These are phyloP conservation scores for Sporisorium scitamineum DNA, from an alignment of 1,284 basidiomycete species.

Conservation along the genomic window DNA sequence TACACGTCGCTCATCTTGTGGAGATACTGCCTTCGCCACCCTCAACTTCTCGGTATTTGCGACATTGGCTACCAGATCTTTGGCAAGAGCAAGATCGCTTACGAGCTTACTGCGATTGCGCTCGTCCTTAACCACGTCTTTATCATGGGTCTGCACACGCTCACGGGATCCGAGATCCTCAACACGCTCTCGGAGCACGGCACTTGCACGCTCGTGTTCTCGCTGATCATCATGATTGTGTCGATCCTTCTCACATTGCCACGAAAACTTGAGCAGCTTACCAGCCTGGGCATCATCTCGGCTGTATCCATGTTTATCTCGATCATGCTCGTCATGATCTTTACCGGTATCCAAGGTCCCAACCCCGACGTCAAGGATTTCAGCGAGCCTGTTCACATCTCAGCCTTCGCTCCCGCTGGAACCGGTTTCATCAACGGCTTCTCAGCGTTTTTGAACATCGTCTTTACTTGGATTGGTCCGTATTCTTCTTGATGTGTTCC, in stretches of 20 bases:
- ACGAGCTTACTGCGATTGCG: conserved; percentile 70
- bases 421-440: conserved; percentile 75
- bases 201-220: conserved; percentile 75
- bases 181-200: conserved; percentile 76
- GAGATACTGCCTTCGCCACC: conserved; percentile 76
- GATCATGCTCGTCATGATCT: conserved; percentile 58
- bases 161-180: conserved; percentile 70
- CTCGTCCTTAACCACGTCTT: conserved; percentile 65
- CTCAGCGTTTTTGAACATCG: conserved; percentile 71
- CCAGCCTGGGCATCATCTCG: conserved; percentile 59
- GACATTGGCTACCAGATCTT: conserved; percentile 76
- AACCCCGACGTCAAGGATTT: conserved; percentile 45
- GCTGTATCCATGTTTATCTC: conserved; percentile 62
- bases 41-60: conserved; percentile 74
- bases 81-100: conserved; percentile 72
- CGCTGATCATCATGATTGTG: conserved; percentile 67
- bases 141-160: conserved; percentile 59
- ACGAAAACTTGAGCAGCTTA: conserved; percentile 61
- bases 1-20: conserved; percentile 71
- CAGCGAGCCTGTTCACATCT: conserved; percentile 48
- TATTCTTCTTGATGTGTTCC: neutral
- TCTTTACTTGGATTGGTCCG: conserved; percentile 75
- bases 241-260: conserved; percentile 59
- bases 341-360: conserved; percentile 54
- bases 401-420: conserved; percentile 64